These are phyloP conservation scores for Pseudogymnoascus sp. DNA, from an alignment of 2,329 filamentous ascomycete genomes.

Conservation along the genomic window DNA sequence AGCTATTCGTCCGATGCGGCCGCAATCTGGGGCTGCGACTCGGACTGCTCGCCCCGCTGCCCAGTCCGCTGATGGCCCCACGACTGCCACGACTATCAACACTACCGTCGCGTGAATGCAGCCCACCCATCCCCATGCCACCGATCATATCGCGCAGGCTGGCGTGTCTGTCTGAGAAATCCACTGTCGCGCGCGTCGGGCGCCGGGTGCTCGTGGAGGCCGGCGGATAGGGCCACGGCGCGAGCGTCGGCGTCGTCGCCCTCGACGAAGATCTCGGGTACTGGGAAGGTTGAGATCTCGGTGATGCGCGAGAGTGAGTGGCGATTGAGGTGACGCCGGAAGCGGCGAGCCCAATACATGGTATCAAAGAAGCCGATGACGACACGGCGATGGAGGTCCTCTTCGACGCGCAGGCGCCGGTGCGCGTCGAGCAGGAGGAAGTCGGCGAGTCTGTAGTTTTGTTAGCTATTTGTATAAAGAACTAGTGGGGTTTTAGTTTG, in stretches of 20 bases:
- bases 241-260: slow-evolving; percentile 51
- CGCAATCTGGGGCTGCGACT: slow-evolving; percentile 4
- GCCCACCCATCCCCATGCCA: background rate
- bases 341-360: slow-evolving; percentile 73
- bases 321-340: slow-evolving; percentile 66
- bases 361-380: slow-evolving; percentile 97
- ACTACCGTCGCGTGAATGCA: background rate
- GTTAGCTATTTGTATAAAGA: slow-evolving; percentile 24
- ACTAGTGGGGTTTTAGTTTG: background rate
- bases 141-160: slow-evolving; percentile 8
- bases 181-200: slow-evolving; percentile 20
- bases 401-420: too few species aligned
- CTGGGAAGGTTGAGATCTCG: slow-evolving; percentile 67
- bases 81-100: background rate
- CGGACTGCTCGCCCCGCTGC: background rate
- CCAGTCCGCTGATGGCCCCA: background rate
- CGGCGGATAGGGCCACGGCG: slow-evolving; percentile 22
- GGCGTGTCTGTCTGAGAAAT: slow-evolving; percentile 17
- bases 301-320: slow-evolving; percentile 73
- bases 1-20: slow-evolving; percentile 8
- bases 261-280: slow-evolving; percentile 87
- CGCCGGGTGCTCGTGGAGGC: slow-evolving; percentile 11
- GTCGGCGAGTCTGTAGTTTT: slow-evolving; percentile 66
- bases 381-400: slow-evolving; percentile 82
- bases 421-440: too few species aligned